These are phyloP conservation scores for Russula ochroleuca DNA, from an alignment of 768 basidiomycete genomes.

Conservation along the genomic window DNA sequence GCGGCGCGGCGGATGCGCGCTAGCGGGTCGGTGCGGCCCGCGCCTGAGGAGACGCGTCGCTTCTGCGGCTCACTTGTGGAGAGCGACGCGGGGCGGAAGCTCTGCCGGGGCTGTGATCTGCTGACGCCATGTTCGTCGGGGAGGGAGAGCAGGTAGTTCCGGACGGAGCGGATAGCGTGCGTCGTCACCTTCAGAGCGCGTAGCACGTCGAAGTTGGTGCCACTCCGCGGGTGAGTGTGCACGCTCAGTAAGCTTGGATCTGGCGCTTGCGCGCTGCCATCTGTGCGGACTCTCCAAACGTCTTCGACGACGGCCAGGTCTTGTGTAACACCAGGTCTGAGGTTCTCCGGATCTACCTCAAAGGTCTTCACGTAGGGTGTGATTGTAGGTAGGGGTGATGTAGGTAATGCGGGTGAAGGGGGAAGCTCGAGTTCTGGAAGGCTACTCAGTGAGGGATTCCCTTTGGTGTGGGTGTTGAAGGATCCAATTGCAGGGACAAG, in stretches of 20 bases:
- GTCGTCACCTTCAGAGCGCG: conserved; percentile 74
- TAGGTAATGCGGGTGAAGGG: conserved; percentile 59
- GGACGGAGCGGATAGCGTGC: conserved; percentile 71
- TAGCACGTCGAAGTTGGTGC: conserved; percentile 54
- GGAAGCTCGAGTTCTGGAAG: conserved; percentile 58
- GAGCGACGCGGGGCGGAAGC: conserved; percentile 54
- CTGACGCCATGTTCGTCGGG: conserved; percentile 53
- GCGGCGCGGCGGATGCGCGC: conserved; percentile 70
- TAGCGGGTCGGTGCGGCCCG: conserved; percentile 52
- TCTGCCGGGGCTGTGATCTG: conserved; percentile 32
- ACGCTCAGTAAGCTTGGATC: conserved; percentile 17
- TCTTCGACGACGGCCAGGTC: conserved; percentile 62
- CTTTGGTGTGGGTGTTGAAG: conserved; percentile 31
- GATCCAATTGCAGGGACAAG: conserved; percentile 78
- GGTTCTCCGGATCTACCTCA: conserved; percentile 71
- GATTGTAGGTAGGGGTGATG: conserved; percentile 42
- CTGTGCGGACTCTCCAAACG: conserved; percentile 52
- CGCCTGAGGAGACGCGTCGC: conserved; percentile 35
- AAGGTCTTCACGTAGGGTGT: conserved; percentile 58
- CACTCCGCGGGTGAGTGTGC: conserved; percentile 6
- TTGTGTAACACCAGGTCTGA: conserved; percentile 73
- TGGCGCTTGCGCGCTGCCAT: neutral
- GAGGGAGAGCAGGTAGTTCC: conserved; percentile 78
- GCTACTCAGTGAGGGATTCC: conserved; percentile 41
- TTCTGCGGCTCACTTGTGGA: conserved; percentile 36